Conservation (phyloP, 345 rosid genomes). For the Eucalyptus polybractea region DNA sequence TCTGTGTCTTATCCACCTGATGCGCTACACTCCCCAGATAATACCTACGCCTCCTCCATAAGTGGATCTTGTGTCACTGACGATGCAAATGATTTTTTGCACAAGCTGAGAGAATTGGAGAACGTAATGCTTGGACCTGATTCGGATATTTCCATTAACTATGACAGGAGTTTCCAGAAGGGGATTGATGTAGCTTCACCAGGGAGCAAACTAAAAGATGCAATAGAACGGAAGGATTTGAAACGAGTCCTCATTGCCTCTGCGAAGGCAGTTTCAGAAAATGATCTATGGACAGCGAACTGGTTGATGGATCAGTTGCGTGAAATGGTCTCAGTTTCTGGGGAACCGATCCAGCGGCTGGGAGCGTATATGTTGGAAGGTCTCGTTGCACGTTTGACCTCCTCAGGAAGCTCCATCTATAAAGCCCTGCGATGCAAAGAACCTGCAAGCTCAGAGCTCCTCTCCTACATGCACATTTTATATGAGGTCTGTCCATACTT, state of each 20-base stretch:
- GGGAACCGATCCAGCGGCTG: slow-evolving; percentile 91
- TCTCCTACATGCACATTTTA: slow-evolving; percentile 66
- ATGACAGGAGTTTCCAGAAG: slow-evolving; percentile 11
- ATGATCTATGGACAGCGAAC: slow-evolving; percentile 48
- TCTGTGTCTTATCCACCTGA: slow-evolving; percentile 20
- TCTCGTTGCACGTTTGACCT: slow-evolving; percentile 68
- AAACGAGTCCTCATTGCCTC: slow-evolving; percentile 52
- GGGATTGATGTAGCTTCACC: slow-evolving; percentile 5
- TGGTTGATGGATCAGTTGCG: slow-evolving; percentile 64
- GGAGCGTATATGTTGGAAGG: slow-evolving; percentile 96
- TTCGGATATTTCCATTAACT: slow-evolving; percentile 25
- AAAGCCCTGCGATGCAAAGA: slow-evolving; percentile 57
- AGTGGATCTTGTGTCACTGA: slow-evolving; percentile 77
- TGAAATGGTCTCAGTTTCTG: slow-evolving; percentile 77
- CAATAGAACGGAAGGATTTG: slow-evolving; percentile 46
- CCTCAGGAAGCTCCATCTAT: slow-evolving; percentile 77
- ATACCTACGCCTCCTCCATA: slow-evolving; percentile 36
- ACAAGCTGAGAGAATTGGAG: slow-evolving; percentile 74
- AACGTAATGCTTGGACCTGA: slow-evolving; percentile 84
- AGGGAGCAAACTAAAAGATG: slow-evolving; percentile 30
- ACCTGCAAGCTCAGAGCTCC: slow-evolving; percentile 57
- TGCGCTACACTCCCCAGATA: slow-evolving; percentile 38
- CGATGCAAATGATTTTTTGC: slow-evolving; percentile 41
- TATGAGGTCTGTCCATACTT: slow-evolving; percentile 90
- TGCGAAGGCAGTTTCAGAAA: slow-evolving; percentile 73